A percentile compares a stretch with the other conserved stretches of the same genome.
phyloP scores from a whole-genome alignment of 1,284 basidiomycete species.

The Pseudozyma hubeiensis region DNA sequence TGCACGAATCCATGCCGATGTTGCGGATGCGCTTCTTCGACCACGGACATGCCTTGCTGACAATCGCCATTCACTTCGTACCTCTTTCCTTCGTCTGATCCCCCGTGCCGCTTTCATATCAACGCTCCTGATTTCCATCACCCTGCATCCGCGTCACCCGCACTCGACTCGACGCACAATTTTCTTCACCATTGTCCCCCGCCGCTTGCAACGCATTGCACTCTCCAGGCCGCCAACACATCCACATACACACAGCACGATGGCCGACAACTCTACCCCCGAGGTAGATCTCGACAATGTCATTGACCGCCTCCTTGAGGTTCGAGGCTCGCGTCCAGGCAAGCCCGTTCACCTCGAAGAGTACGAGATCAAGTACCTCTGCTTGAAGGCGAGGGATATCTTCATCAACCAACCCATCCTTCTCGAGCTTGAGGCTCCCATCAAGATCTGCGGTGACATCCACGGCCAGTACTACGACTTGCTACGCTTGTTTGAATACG shows the following conservation, averaged over 20 bases:
- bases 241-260: conserved; percentile 34
- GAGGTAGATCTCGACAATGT: conserved; percentile 68
- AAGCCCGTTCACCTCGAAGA: conserved; percentile 93
- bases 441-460: conserved; percentile 97
- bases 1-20: neutral
- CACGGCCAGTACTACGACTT: conserved; percentile 96
- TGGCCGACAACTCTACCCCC: conserved; percentile 64
- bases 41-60: conserved; percentile 1
- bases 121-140: neutral
- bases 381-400: conserved; percentile 92
- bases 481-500: conserved; percentile 91
- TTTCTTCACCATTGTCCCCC: neutral
- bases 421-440: conserved; percentile 91
- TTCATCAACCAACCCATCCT: conserved; percentile 96
- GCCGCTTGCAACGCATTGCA: neutral
- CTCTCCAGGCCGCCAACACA: conserved; percentile 23
- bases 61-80: neutral
- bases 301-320: conserved; percentile 70
- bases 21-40: neutral
- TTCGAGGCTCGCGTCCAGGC: conserved; percentile 89
- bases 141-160: conserved; percentile 1
- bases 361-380: conserved; percentile 95
- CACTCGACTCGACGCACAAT: neutral
- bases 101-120: neutral
- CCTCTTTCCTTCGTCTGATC: neutral